Evolutionary conservation across 2,329 filamentous ascomycete species (phyloP).

Genomic region (Fusarium sp.): DNA sequence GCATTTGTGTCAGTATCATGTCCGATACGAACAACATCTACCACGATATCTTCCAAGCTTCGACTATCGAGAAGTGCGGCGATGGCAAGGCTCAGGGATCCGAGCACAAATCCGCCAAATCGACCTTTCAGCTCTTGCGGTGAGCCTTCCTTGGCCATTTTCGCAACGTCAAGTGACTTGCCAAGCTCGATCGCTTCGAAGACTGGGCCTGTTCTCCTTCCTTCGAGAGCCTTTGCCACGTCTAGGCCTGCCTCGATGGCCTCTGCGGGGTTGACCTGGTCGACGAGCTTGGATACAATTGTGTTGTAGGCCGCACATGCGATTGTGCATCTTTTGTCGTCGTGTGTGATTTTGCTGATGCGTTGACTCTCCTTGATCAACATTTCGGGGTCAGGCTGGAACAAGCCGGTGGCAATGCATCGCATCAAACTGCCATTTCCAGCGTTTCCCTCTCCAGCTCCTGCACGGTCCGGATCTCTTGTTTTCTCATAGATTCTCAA

Average conservation of each 20-base stretch:
- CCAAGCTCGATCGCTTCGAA: constrained; percentile 48
- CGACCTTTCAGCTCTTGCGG: constrained; percentile 44
- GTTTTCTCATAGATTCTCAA: constrained; percentile 48
- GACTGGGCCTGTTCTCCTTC: constrained; percentile 29
- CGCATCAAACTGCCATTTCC: constrained; percentile 64
- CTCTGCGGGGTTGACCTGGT: constrained; percentile 36
- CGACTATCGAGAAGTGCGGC: constrained; percentile 58
- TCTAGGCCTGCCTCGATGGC: constrained; percentile 50
- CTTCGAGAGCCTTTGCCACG: constrained; percentile 44
- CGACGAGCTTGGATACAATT: constrained; percentile 53
- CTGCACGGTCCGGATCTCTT: constrained; percentile 43
- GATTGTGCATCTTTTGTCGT: constrained; percentile 53
- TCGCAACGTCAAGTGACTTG: constrained; percentile 41
- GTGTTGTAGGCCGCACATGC: constrained; percentile 58
- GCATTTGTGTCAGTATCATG: constrained; percentile 62
- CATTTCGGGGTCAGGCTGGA: constrained; percentile 48
- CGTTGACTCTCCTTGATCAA: constrained; percentile 51
- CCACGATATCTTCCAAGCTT: constrained; percentile 57
- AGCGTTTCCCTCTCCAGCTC: constrained; percentile 55
- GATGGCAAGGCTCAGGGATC: constrained; percentile 57
- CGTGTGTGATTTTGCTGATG: constrained; percentile 57
- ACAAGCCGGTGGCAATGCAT: constrained; percentile 60
- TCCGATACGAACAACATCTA: constrained; percentile 61
- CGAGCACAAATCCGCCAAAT: constrained; percentile 58
- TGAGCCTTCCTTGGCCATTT: constrained; percentile 52